Evolutionary conservation across 225 moss, liverwort and hornwort genomes (phyloP).

Genomic region (Bryoerythrophyllum caledonicum): DNA sequence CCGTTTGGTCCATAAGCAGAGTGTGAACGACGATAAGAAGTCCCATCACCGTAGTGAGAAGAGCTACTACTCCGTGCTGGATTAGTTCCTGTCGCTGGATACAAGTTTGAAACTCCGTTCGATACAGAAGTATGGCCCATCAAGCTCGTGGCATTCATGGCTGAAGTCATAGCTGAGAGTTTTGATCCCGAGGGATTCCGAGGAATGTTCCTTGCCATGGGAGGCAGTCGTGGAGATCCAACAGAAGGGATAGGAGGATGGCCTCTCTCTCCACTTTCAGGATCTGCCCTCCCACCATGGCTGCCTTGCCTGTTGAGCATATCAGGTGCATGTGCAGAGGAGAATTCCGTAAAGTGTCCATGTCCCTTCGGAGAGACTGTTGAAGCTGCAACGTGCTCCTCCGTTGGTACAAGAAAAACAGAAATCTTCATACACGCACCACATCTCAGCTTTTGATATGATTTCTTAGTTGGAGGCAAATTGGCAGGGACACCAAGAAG

Average conservation of each 20-base stretch:
- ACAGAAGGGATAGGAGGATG: conserved; percentile 31
- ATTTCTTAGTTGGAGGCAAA: conserved; percentile 58
- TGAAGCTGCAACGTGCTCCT: conserved; percentile 48
- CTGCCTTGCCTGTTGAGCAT: conserved; percentile 22
- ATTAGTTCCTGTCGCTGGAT: conserved; percentile 28
- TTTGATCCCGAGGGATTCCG: conserved; percentile 55
- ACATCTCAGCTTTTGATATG: conserved; percentile 77
- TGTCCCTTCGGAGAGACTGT: conserved; percentile 42
- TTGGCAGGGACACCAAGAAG: conserved; percentile 66
- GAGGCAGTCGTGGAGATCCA: conserved; percentile 52
- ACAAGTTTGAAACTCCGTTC: conserved; percentile 41
- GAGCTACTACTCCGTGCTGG: conserved; percentile 32
- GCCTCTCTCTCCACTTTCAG: conserved; percentile 40
- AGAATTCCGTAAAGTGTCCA: conserved; percentile 25
- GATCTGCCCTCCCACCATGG: conserved; percentile 27
- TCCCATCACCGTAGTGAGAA: conserved; percentile 38
- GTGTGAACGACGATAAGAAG: conserved; percentile 37
- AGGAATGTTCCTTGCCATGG: conserved; percentile 44
- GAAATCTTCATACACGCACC: conserved; percentile 78
- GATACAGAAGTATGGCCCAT: conserved; percentile 35
- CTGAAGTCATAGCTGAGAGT: conserved; percentile 47
- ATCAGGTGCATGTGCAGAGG: conserved; percentile 28
- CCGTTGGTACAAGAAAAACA: conserved; percentile 40
- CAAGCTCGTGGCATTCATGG: conserved; percentile 27
- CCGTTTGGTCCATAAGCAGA: conserved; percentile 44